A percentile compares a stretch with the other conserved stretches of the same genome.
Conservation (phyloP, 2,329 filamentous ascomycete species). For the Aspergillus sp. region DNA sequence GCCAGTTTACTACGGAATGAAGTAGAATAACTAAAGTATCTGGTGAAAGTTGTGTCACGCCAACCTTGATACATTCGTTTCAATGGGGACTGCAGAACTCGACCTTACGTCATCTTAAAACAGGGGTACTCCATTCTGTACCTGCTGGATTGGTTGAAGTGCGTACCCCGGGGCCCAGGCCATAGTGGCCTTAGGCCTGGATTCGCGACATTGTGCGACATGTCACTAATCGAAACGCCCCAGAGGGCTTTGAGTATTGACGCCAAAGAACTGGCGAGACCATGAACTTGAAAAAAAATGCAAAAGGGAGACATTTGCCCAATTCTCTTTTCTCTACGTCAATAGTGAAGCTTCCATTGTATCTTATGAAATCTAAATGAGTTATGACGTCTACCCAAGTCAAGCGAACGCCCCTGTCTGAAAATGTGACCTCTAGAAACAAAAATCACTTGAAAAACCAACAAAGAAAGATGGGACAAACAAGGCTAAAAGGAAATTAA, state of each 20-base stretch:
- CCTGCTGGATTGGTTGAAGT: not conserved
- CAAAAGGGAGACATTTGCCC: too few relatives aligned
- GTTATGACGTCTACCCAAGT: too few relatives aligned
- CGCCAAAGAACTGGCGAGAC: not conserved
- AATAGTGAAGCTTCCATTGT: too few relatives aligned
- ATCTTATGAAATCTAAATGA: too few relatives aligned
- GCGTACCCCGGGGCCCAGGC: not conserved
- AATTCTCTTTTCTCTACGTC: too few relatives aligned
- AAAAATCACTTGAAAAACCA: not conserved
- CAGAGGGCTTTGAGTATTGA: not conserved
- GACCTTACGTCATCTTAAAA: slow-evolving; percentile 6
- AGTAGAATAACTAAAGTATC: not conserved
- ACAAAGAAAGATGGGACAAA: too few relatives aligned
- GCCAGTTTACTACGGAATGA: not conserved
- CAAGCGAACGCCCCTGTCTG: too few relatives aligned
- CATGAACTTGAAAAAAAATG: not conserved
- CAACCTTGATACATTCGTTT: not conserved
- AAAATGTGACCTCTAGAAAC: too few relatives aligned
- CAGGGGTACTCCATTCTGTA: not conserved
- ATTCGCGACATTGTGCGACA: not conserved
- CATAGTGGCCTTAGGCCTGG: not conserved
- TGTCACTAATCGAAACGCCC: not conserved
- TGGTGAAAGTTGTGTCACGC: too few relatives aligned
- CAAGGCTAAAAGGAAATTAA: not conserved
- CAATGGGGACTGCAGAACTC: not conserved